Evolutionary conservation across 371 early-diverging fungal species (phyloP).

Genomic region (Mucor circinelloides): DNA sequence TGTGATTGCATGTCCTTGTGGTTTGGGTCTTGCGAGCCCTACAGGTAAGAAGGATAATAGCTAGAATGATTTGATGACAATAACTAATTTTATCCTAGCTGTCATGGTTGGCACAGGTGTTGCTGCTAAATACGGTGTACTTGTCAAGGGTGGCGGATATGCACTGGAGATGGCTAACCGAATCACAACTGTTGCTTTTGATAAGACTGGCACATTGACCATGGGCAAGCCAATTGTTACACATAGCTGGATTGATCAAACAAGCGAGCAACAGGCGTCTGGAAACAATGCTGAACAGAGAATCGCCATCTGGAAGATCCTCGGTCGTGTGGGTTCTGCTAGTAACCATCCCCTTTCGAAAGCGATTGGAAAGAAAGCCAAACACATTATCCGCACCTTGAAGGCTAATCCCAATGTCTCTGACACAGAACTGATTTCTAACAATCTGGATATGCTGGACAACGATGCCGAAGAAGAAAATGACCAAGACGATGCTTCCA

Average conservation of each 20-base stretch:
- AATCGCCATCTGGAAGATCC: slow-evolving; percentile 40
- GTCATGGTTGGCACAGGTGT: slow-evolving; percentile 91
- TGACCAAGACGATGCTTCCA: not conserved
- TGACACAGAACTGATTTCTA: slow-evolving; percentile 3
- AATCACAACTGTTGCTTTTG: slow-evolving; percentile 92
- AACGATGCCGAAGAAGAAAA: slow-evolving; percentile 5
- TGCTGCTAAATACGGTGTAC: slow-evolving; percentile 71
- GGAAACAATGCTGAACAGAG: slow-evolving; percentile 10
- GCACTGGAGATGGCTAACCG: slow-evolving; percentile 78
- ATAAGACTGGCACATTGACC: slow-evolving; percentile 87
- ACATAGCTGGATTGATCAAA: slow-evolving; percentile 31
- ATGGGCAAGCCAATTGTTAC: slow-evolving; percentile 63
- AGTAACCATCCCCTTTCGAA: slow-evolving; percentile 53
- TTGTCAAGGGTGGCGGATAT: slow-evolving; percentile 55
- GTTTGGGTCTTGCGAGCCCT: slow-evolving; percentile 78
- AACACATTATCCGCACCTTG: slow-evolving; percentile 18
- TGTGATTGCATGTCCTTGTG: slow-evolving; percentile 79
- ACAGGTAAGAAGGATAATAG: slow-evolving; percentile 42
- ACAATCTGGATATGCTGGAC: not conserved
- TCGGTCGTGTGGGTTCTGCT: slow-evolving; percentile 47
- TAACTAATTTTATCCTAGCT: slow-evolving; percentile 41
- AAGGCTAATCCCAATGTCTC: slow-evolving; percentile 3
- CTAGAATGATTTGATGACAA: not conserved
- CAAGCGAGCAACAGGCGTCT: not conserved
- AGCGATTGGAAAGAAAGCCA: slow-evolving; percentile 42